Base-by-base conservation (phyloP, 768 basidiomycete species). In the Sarcomyxa edulis region DNA sequence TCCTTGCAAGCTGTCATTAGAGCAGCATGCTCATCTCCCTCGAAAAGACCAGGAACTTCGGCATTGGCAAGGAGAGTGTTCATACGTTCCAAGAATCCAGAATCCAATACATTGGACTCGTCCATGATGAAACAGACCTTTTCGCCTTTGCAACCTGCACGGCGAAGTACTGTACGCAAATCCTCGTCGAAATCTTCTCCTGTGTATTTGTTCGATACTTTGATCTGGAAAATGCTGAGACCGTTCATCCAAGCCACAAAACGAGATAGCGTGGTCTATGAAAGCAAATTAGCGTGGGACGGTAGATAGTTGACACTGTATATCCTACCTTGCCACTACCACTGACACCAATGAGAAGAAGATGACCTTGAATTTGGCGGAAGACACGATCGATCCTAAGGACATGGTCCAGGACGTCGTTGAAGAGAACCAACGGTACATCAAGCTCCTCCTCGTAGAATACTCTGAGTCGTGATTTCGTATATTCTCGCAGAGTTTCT, bases 161-260 rank as follows among this genome's bases (percentile, higher is more conserved):
- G 84, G 30, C 96, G 89, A 25, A 99, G 80, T 5, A 99, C 96
- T 0, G 81, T 89, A 28, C 96, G 82, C 31, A 99, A 71, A 59
- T 99, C 96, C 47, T 99, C 95, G 49, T 99, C 96, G 51, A 99
- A 99, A 59, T 99, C 96, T 11, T 95, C 94, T 16, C 90, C 94
- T 2, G 92, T 96, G 58, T 99, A 99, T 58, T 93, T 95, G 69
- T 98, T 99, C 16, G 95, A 97, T 4, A 98, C 96, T 58, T 98
- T 98, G 73, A 99, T 96, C 59, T 99, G 96, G 76, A 96, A 99
- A 48, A 99, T 94, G 56, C 89, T 96, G 38, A 99, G 69, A 30
- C 96, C 96, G 51, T 99, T 99, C 84, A 99, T 97, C 96, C 96
- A 99, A 0, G 96, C 96, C 19, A 99, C 96, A 58, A 99, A 99